phyloP scores from a whole-genome alignment of 1,139 yeast species.

The Eremothecium coryli region DNA sequence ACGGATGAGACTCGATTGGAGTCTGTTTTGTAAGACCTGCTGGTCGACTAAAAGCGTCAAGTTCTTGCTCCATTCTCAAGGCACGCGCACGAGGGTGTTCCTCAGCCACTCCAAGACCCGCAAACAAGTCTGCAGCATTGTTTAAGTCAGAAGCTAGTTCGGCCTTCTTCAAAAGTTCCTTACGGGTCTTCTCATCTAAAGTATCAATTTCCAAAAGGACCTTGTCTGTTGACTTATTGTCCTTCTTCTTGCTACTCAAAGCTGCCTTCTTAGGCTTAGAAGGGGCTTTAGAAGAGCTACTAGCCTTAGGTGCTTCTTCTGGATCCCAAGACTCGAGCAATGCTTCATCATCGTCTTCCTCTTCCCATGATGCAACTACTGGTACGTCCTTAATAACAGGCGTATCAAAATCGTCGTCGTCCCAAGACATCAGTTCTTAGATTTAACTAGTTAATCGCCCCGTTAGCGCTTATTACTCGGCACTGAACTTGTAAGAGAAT shows the following conservation, averaged over 20 bases:
- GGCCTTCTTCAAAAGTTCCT: slow-evolving; percentile 65
- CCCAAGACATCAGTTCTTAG: slow-evolving; percentile 34
- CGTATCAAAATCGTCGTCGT: slow-evolving; percentile 85
- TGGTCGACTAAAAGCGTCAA: slow-evolving; percentile 30
- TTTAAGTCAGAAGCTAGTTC: slow-evolving; percentile 80
- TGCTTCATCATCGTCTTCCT: slow-evolving; percentile 66
- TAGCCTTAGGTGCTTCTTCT: slow-evolving; percentile 39
- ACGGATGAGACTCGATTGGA: slow-evolving; percentile 62
- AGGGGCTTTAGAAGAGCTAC: slow-evolving; percentile 32
- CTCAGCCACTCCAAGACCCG: slow-evolving; percentile 68
- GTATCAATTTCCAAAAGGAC: slow-evolving; percentile 46
- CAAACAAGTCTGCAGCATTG: slow-evolving; percentile 88
- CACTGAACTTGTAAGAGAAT: too few relatives aligned
- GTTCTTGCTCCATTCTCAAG: slow-evolving; percentile 43
- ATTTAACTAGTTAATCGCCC: too few relatives aligned
- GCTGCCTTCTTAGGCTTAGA: slow-evolving; percentile 37
- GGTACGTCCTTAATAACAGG: slow-evolving; percentile 41
- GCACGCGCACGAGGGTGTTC: slow-evolving; percentile 64
- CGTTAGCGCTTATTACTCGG: too few relatives aligned
- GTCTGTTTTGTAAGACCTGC: slow-evolving; percentile 49
- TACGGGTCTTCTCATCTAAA: slow-evolving; percentile 58
- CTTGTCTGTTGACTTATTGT: slow-evolving; percentile 25
- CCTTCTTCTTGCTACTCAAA: slow-evolving; percentile 10
- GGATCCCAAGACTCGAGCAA: slow-evolving; percentile 86
- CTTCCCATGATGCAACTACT: slow-evolving; percentile 73